Percentiles rank a stretch among this genome's conserved stretches.
phyloP scores from a whole-genome alignment of 2,329 filamentous ascomycete genomes.

The Aspergillus sp. region DNA sequence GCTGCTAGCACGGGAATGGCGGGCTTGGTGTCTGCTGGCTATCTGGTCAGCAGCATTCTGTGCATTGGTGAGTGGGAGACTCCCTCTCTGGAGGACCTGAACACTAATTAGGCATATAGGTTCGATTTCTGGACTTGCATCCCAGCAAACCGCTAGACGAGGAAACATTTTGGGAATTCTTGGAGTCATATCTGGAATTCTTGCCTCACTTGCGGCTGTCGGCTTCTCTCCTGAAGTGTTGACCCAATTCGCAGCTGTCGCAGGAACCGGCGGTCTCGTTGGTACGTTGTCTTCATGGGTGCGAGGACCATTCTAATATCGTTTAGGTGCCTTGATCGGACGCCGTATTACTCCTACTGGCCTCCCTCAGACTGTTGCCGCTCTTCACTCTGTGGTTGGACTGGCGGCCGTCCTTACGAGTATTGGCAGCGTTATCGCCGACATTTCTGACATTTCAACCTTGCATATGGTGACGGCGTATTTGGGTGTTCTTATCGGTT shows the following conservation, averaged over 20 bases:
- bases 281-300: constrained; percentile 35
- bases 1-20: constrained; percentile 78
- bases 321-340: constrained; percentile 68
- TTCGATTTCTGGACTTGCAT: constrained; percentile 77
- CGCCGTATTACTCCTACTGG: constrained; percentile 85
- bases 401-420: constrained; percentile 85
- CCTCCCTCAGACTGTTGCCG: constrained; percentile 84
- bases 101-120: constrained; percentile 18
- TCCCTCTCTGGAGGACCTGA: background rate
- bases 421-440: constrained; percentile 78
- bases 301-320: constrained; percentile 2
- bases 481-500: constrained; percentile 76
- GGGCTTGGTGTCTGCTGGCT: constrained; percentile 82
- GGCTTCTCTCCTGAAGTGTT: constrained; percentile 78
- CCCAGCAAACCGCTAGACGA: constrained; percentile 76
- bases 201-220: constrained; percentile 77
- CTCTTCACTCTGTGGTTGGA: constrained; percentile 85
- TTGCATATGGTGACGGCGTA: constrained; percentile 85
- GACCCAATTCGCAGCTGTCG: constrained; percentile 74
- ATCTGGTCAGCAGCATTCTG: constrained; percentile 77
- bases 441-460: constrained; percentile 67
- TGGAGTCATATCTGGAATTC: constrained; percentile 76
- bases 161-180: constrained; percentile 85
- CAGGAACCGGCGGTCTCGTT: constrained; percentile 65
- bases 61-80: constrained; percentile 62